Percentiles rank a stretch among this genome's conserved stretches.
Conservation (phyloP, 768 basidiomycete species). For the Dioszegia aurantiaca region DNA sequence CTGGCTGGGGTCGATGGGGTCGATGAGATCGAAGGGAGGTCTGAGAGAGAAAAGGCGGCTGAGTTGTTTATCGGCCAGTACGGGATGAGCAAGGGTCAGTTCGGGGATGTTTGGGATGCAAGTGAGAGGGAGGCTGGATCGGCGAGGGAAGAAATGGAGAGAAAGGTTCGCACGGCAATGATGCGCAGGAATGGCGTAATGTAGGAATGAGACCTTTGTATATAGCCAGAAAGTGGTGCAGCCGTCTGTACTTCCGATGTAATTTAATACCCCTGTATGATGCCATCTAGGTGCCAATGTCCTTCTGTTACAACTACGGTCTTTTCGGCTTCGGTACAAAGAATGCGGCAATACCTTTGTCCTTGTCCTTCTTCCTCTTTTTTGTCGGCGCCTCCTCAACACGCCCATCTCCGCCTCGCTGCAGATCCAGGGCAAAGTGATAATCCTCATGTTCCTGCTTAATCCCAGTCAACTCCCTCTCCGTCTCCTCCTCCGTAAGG, state of each 20-base stretch:
- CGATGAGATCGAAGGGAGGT: not conserved
- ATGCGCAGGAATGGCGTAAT: slow-evolving; percentile 8
- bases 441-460: slow-evolving; percentile 75
- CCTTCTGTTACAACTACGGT: not conserved
- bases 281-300: not conserved
- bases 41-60: not conserved
- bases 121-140: not conserved
- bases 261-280: not conserved
- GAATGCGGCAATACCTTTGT: slow-evolving; percentile 37
- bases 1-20: not conserved
- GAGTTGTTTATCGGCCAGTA: not conserved
- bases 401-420: slow-evolving; percentile 50
- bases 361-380: slow-evolving; percentile 25
- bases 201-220: not conserved
- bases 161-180: slow-evolving; percentile 3
- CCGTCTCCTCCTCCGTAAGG: slow-evolving; percentile 1
- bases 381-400: slow-evolving; percentile 28
- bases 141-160: slow-evolving; percentile 1
- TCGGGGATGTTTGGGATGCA: not conserved
- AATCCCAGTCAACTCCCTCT: not conserved
- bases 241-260: no score
- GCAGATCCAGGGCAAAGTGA: slow-evolving; percentile 77
- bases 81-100: slow-evolving; percentile 1
- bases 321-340: slow-evolving; percentile 26
- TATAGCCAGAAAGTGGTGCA: no score